Base-by-base conservation (phyloP, 2,329 filamentous ascomycete species). In the Corinectria fuckeliana region DNA sequence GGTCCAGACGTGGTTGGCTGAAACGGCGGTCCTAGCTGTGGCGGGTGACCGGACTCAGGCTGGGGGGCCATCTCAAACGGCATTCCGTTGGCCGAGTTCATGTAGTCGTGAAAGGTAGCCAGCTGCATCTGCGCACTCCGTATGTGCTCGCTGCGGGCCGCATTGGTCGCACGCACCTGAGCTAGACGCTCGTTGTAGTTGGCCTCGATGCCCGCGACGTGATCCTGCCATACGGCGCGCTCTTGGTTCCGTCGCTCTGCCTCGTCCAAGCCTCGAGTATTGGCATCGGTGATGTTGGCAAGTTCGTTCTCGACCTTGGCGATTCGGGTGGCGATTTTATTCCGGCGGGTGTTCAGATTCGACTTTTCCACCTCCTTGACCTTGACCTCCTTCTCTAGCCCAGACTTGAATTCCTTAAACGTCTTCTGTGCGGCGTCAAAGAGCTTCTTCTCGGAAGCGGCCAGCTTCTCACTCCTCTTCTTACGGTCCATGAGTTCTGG, bases 261-360 rank as follows among this genome's bases (percentile, higher is more conserved):
- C 71, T 88, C 87, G 62, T 88, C 83, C 18, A 88, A 79, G 1
- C 86, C 87, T 48, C 87, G 83, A 50, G 81, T 82, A 72, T 91
- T 91, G 66, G 89, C 89, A 66, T 89, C 86, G 21, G 84, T 82
- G 67, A 93, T 88, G 67, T 88, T 87, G 56, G 88, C 86, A 66
- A 90, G 83, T 74, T 93, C 90, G 65, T 86, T 88, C 65, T 90
- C 87, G 21, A 92, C 86, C 78, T 91, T 91, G 71, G 83, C 82
- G 67, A 91, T 89, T 50, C 91, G 88, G 23, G 85, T 82, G 55
- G 86, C 85, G 39, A 92, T 87, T 76, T 91, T 91, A 77, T 91
- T 91, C 49, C 85, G 84, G 74, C 91, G 91, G 56, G 86, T 85
- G 69, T 88, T 83, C 26, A 89, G 78, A 62, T 82, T 82, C 18